phyloP scores from a whole-genome alignment of 345 rosid genomes.

The Rhizophora mangle region DNA sequence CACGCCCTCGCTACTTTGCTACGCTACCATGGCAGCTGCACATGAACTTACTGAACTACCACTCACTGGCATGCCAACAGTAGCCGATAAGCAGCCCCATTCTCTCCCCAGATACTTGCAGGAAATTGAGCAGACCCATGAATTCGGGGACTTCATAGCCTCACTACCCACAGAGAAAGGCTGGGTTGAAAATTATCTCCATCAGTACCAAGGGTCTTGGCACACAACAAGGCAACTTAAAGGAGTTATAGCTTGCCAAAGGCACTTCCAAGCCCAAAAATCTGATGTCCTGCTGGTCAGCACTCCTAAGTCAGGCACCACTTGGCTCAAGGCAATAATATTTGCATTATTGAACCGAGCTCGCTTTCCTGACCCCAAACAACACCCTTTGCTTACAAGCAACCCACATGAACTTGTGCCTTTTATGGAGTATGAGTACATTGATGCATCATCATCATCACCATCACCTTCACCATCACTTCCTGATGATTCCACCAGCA shows the following conservation, averaged over 20 bases:
- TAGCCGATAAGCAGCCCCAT: not conserved
- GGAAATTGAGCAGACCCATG: constrained; percentile 31
- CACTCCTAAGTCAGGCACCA: constrained; percentile 61
- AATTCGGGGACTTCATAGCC: constrained; percentile 34
- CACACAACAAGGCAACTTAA: constrained; percentile 29
- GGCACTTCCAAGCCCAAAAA: constrained; percentile 39
- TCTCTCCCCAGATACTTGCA: constrained; percentile 31
- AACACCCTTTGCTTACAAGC: constrained; percentile 47
- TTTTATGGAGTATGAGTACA: constrained; percentile 36
- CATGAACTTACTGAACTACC: not conserved
- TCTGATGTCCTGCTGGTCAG: constrained; percentile 48
- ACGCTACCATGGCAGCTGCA: not conserved
- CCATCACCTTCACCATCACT: not conserved
- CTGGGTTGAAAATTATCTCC: constrained; percentile 32
- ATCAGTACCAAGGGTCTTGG: constrained; percentile 58
- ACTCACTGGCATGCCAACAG: not conserved
- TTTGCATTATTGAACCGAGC: constrained; percentile 43
- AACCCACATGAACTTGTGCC: constrained; percentile 62
- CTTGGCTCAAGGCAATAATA: constrained; percentile 54
- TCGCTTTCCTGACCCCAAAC: constrained; percentile 7
- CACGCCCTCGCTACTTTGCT: no score
- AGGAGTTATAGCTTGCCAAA: constrained; percentile 41
- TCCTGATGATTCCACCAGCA: constrained; percentile 25
- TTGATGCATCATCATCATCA: not conserved
- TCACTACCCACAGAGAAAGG: constrained; percentile 40